Percentiles rank a stretch among this genome's conserved stretches.
phyloP scores from a whole-genome alignment of 2,329 filamentous ascomycete genomes.

The Calonectria ilicicola region DNA sequence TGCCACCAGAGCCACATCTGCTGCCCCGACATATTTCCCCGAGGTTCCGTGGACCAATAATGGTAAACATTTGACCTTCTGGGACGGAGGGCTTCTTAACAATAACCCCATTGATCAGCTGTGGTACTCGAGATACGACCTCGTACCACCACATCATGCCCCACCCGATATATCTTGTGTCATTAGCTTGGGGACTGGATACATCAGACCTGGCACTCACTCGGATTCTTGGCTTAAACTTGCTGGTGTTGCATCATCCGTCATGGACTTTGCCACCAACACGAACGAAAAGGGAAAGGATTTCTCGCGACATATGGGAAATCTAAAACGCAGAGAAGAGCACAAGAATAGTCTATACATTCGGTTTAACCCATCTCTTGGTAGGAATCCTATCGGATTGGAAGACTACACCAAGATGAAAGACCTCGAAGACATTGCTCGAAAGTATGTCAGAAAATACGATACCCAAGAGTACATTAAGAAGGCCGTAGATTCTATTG shows the following conservation, averaged over 20 bases:
- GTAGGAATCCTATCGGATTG: slow-evolving; percentile 24
- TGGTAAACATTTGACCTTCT: slow-evolving; percentile 10
- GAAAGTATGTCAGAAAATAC: neutral
- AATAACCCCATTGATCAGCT: slow-evolving; percentile 37
- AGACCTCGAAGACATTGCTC: neutral
- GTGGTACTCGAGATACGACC: slow-evolving; percentile 35
- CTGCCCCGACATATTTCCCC: slow-evolving; percentile 33
- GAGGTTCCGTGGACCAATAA: slow-evolving; percentile 25
- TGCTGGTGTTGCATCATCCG: slow-evolving; percentile 20
- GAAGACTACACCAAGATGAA: slow-evolving; percentile 26
- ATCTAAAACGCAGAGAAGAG: slow-evolving; percentile 15
- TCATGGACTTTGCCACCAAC: slow-evolving; percentile 36
- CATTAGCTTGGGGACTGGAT: slow-evolving; percentile 31
- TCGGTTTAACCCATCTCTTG: slow-evolving; percentile 17
- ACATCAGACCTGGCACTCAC: slow-evolving; percentile 9
- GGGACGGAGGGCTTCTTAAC: slow-evolving; percentile 35
- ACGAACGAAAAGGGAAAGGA: slow-evolving; percentile 36
- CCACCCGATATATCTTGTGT: slow-evolving; percentile 21
- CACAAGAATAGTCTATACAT: slow-evolving; percentile 26
- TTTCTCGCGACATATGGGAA: slow-evolving; percentile 28
- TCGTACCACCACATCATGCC: slow-evolving; percentile 12
- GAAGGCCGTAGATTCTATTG: neutral
- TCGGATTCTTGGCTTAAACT: slow-evolving; percentile 28
- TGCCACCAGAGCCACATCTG: slow-evolving; percentile 31
- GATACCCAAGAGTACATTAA: neutral